These are phyloP conservation scores for Tuber borchii DNA, from an alignment of 495 filamentous ascomycete species.

Conservation along the genomic window DNA sequence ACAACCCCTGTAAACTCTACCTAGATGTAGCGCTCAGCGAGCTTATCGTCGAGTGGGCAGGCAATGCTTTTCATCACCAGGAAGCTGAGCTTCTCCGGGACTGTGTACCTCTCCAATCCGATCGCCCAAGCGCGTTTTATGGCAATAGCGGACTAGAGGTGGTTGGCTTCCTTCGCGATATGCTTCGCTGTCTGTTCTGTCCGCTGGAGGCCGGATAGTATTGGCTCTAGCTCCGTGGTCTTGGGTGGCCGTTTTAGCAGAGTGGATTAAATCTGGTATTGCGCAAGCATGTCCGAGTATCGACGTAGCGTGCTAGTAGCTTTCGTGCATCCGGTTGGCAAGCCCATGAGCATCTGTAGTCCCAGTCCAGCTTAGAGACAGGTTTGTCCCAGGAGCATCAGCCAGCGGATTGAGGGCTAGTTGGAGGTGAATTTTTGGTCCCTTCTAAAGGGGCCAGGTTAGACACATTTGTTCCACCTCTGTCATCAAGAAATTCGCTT, in stretches of 20 bases:
- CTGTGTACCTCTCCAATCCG: constrained; percentile 42
- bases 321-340: constrained; percentile 62
- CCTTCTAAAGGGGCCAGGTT: no score
- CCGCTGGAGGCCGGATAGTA: constrained; percentile 42
- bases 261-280: constrained; percentile 86
- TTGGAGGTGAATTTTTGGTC: no score
- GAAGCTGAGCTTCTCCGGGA: constrained; percentile 42
- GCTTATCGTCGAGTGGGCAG: constrained; percentile 34
- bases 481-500: no score
- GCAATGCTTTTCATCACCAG: constrained; percentile 39
- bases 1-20: constrained; percentile 20
- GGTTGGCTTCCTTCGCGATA: constrained; percentile 43
- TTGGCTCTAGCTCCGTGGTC: constrained; percentile 43
- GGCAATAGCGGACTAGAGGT: constrained; percentile 59
- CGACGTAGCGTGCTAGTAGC: constrained; percentile 81
- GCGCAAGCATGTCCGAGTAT: constrained; percentile 72
- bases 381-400: constrained; percentile 50
- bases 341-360: constrained; percentile 56
- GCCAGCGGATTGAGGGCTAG: constrained; percentile 44
- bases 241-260: constrained; percentile 53
- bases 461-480: no score
- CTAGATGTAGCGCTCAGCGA: constrained; percentile 30
- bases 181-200: constrained; percentile 42
- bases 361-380: constrained; percentile 46
- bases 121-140: constrained; percentile 37